A percentile compares a stretch with the other conserved stretches of the same genome.
Evolutionary conservation across 805 yeast species (phyloP).

Genomic region (Kluyveromyces siamensis): DNA sequence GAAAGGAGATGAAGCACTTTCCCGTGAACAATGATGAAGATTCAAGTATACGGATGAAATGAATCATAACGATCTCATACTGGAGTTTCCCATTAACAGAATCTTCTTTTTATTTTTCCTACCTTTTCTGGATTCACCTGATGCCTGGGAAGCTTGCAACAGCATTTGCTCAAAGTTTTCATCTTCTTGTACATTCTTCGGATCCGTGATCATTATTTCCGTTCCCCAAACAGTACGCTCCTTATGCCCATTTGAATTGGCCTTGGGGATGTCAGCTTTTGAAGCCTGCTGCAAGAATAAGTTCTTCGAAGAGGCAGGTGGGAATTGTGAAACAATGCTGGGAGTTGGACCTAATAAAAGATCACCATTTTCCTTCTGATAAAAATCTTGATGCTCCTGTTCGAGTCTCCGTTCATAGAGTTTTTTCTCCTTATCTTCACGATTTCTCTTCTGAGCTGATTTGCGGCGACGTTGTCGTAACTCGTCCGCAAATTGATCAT

Average conservation of each 20-base stretch:
- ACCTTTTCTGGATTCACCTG: constrained; percentile 29
- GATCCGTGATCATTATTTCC: constrained; percentile 20
- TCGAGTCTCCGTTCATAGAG: constrained; percentile 53
- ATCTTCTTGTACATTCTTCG: constrained; percentile 33
- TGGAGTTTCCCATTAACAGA: not conserved
- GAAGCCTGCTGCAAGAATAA: not conserved
- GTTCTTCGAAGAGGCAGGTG: not conserved
- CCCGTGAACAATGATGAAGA: not conserved
- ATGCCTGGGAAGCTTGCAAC: constrained; percentile 40
- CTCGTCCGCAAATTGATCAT: constrained; percentile 42
- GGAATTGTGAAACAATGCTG: not conserved
- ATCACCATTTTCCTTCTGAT: constrained; percentile 47
- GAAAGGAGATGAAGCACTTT: not conserved
- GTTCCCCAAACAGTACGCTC: constrained; percentile 76
- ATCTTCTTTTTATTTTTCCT: constrained; percentile 41
- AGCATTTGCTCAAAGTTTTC: constrained; percentile 44
- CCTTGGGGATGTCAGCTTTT: constrained; percentile 6
- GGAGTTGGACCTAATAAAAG: constrained; percentile 4
- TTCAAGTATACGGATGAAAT: not conserved
- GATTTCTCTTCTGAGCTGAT: constrained; percentile 38
- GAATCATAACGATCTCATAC: not conserved
- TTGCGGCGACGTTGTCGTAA: constrained; percentile 47
- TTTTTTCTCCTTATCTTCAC: constrained; percentile 53
- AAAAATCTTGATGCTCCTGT: constrained; percentile 48
- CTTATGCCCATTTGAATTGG: constrained; percentile 6